Evolutionary conservation across 179 eudicot genomes (phyloP).

Genomic region (Drosera spatulata): DNA sequence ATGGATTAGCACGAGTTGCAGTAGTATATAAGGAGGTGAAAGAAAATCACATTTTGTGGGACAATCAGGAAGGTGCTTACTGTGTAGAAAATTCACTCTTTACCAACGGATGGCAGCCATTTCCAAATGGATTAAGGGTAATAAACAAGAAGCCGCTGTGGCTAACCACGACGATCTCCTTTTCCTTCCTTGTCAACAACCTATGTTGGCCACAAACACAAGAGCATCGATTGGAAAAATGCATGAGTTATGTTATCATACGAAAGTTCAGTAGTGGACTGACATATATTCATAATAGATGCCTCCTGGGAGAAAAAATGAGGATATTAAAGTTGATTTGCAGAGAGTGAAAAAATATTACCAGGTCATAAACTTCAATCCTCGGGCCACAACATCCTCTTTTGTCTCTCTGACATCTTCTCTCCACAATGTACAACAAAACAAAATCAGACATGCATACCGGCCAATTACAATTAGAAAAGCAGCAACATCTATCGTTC

Average conservation of each 20-base stretch:
- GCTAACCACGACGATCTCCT: slow-evolving; percentile 88
- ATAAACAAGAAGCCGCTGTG: slow-evolving; percentile 63
- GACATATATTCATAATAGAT: too few species aligned
- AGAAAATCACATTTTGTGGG: not conserved
- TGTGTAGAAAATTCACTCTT: slow-evolving; percentile 46
- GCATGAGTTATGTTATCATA: too few species aligned
- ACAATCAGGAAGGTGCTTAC: slow-evolving; percentile 30
- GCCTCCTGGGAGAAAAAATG: too few species aligned
- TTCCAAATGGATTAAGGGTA: slow-evolving; percentile 56
- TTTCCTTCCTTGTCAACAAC: slow-evolving; percentile 76
- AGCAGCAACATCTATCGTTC: too few species aligned
- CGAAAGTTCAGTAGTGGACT: too few species aligned
- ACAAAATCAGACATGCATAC: not conserved
- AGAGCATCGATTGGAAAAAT: too few species aligned
- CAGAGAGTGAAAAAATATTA: slow-evolving; percentile 5
- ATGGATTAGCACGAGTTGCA: not conserved
- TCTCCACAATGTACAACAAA: slow-evolving; percentile 32
- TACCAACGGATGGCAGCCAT: slow-evolving; percentile 58
- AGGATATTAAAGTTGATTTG: too few species aligned
- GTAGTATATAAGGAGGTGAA: too few species aligned
- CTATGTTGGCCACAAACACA: slow-evolving; percentile 13
- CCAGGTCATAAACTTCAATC: slow-evolving; percentile 70
- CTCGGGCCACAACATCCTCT: slow-evolving; percentile 63
- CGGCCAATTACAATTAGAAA: not conserved
- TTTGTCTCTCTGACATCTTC: slow-evolving; percentile 47